Percentiles rank a stretch among this genome's conserved stretches.
phyloP scores from a whole-genome alignment of 768 basidiomycete species.

The Leucosporidium scottii region DNA sequence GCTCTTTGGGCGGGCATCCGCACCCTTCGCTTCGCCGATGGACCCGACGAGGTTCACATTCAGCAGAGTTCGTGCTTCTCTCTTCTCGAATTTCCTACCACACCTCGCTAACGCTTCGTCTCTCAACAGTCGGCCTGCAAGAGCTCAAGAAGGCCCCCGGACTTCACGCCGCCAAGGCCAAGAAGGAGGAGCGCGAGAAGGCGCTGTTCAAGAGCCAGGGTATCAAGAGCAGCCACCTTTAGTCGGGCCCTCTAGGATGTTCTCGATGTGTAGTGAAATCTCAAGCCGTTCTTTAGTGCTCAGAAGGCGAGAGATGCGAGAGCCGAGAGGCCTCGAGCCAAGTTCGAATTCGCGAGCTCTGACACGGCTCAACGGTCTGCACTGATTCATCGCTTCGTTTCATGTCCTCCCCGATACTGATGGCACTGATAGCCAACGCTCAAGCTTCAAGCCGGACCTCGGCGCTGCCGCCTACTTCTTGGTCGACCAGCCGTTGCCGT shows the following conservation, averaged over 20 bases:
- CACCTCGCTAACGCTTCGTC: conserved; percentile 35
- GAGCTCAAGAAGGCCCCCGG: conserved; percentile 72
- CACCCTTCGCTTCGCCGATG: conserved; percentile 63
- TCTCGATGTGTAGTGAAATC: not conserved
- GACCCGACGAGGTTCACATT: conserved; percentile 53
- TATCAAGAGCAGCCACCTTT: conserved; percentile 13
- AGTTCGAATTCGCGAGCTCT: too few species aligned
- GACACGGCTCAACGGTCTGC: too few species aligned
- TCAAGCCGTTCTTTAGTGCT: not conserved
- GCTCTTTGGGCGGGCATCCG: conserved; percentile 67
- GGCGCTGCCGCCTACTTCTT: too few species aligned
- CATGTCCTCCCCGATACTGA: too few species aligned
- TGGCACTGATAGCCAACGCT: too few species aligned
- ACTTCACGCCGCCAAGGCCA: conserved; percentile 41
- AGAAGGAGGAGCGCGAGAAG: conserved; percentile 8
- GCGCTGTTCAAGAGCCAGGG: conserved; percentile 5
- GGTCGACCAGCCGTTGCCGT: too few species aligned
- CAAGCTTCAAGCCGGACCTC: too few species aligned
- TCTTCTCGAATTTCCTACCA: conserved; percentile 4
- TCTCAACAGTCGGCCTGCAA: conserved; percentile 58
- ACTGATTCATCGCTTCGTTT: too few species aligned
- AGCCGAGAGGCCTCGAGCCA: too few species aligned
- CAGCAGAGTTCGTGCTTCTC: conserved; percentile 40
- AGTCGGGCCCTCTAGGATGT: not conserved
- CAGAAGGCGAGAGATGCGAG: too few species aligned